A percentile compares a stretch with the other conserved stretches of the same genome.
phyloP scores from a whole-genome alignment of 2,329 filamentous ascomycete genomes.

The Chaetothyriales sp. region DNA sequence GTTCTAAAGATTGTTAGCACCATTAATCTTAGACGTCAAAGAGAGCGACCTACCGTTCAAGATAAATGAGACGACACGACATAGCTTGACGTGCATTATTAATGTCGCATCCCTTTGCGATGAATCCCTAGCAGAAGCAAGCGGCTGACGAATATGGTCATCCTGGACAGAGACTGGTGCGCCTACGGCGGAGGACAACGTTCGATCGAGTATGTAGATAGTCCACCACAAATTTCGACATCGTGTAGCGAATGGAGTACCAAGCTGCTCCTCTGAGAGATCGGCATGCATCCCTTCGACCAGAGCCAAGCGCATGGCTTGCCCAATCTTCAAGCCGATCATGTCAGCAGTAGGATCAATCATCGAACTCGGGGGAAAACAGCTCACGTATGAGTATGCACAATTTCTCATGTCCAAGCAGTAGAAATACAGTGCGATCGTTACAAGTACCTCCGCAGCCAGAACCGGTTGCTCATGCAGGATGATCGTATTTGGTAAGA shows the following conservation, averaged over 20 bases:
- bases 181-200: conserved; percentile 42
- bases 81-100: conserved; percentile 34
- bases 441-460: conserved; percentile 38
- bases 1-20: too few relatives aligned
- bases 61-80: conserved; percentile 32
- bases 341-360: too few relatives aligned
- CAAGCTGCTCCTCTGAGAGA: conserved; percentile 33
- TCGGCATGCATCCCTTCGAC: conserved; percentile 41
- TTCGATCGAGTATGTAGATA: conserved; percentile 38
- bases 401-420: conserved; percentile 36
- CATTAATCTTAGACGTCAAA: too few relatives aligned
- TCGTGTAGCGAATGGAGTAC: conserved; percentile 30
- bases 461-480: conserved; percentile 32
- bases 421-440: conserved; percentile 40
- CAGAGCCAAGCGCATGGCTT: conserved; percentile 39
- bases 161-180: conserved; percentile 37
- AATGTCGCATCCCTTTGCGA: conserved; percentile 28
- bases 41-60: conserved; percentile 32
- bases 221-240: conserved; percentile 43
- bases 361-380: neutral
- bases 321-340: conserved; percentile 34
- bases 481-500: conserved; percentile 31
- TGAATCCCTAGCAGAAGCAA: conserved; percentile 32
- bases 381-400: conserved; percentile 33
- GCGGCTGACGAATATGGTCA: conserved; percentile 36